These are phyloP conservation scores for Actinomortierella ambigua DNA, from an alignment of 371 early-diverging fungal genomes.

Conservation along the genomic window DNA sequence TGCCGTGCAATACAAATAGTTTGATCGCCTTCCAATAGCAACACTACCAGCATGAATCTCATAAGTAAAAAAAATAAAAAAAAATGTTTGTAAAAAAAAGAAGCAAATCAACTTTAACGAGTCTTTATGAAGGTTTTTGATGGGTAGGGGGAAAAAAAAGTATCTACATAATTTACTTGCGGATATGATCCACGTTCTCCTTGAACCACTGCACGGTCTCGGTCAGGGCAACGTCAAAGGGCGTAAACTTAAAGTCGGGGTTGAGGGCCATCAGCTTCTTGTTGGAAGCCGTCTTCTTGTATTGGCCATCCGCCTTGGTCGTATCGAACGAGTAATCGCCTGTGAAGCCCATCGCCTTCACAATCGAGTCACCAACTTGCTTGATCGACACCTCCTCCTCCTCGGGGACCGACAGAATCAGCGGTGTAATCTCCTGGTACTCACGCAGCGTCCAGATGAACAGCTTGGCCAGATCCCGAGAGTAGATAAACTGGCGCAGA, in stretches of 20 bases:
- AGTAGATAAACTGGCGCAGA: constrained; percentile 88
- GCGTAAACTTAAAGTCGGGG: constrained; percentile 85
- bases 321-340: constrained; percentile 77
- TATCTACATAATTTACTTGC: constrained; percentile 44
- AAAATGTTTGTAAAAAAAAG: too few species aligned
- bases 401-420: constrained; percentile 85
- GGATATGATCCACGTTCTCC: constrained; percentile 69
- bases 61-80: too few species aligned
- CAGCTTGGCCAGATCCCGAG: constrained; percentile 82
- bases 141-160: too few species aligned
- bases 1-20: constrained; percentile 34
- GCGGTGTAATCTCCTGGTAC: constrained; percentile 81
- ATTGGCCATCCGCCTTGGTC: constrained; percentile 83
- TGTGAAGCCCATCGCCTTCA: constrained; percentile 69
- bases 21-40: too few species aligned
- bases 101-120: too few species aligned
- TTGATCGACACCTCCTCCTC: constrained; percentile 84
- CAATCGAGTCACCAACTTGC: constrained; percentile 80
- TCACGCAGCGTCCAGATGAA: constrained; percentile 85
- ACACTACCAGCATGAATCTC: too few species aligned
- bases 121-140: too few species aligned
- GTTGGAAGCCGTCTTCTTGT: constrained; percentile 87
- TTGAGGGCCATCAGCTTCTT: constrained; percentile 74
- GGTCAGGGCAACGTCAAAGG: constrained; percentile 76
- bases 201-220: constrained; percentile 84